Evolutionary conservation across 345 rosid species (phyloP).

Genomic region (Chamaenerion angustifolium): DNA sequence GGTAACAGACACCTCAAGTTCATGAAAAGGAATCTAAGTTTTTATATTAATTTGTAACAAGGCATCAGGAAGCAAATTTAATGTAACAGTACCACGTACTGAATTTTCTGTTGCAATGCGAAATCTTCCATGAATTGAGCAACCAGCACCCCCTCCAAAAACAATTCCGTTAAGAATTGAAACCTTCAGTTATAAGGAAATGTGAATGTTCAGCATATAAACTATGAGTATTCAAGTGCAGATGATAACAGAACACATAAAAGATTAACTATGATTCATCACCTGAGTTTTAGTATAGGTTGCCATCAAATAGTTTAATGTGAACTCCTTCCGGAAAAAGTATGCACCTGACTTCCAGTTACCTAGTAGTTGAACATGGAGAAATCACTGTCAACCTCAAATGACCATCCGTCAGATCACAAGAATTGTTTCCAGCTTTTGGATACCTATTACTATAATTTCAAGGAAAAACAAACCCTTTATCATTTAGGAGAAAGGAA

Average conservation of each 20-base stretch:
- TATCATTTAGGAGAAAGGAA: no score
- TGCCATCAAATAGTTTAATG: constrained; percentile 55
- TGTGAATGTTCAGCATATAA: background rate
- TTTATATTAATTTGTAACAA: no score
- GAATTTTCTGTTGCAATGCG: constrained; percentile 71
- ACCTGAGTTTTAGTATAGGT: constrained; percentile 68
- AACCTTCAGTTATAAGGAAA: constrained; percentile 25
- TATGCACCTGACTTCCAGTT: constrained; percentile 44
- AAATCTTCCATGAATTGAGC: constrained; percentile 61
- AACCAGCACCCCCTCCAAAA: constrained; percentile 88
- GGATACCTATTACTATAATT: no score
- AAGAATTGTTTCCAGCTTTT: background rate
- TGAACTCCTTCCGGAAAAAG: constrained; percentile 34
- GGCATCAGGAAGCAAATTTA: background rate
- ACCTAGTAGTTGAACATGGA: constrained; percentile 21
- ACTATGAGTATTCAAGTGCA: background rate
- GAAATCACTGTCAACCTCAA: no score
- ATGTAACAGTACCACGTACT: constrained; percentile 16
- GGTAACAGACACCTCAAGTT: no score
- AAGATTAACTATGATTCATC: background rate
- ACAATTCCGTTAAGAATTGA: constrained; percentile 71
- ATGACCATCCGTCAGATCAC: background rate
- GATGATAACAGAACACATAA: background rate
- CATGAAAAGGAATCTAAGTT: no score
- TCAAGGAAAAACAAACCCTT: no score